Percentiles rank a stretch among this genome's conserved stretches.
These are phyloP conservation scores for Capsicum chinense DNA, from an alignment of 257 asterid genomes.

Conservation along the genomic window DNA sequence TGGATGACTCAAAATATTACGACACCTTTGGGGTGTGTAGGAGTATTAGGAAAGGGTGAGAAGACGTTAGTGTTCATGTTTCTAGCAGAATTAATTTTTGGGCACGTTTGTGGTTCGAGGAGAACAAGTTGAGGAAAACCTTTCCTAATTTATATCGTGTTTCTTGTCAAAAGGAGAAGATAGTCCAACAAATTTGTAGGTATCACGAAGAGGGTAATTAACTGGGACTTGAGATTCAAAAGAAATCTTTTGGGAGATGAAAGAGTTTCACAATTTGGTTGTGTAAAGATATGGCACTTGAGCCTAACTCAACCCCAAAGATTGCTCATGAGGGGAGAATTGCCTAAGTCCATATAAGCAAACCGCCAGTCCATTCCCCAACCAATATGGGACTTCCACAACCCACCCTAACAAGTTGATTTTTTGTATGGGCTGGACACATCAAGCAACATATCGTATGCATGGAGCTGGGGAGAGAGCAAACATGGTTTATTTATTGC, in stretches of 20 bases:
- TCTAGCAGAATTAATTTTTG: not conserved
- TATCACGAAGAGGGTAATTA: not conserved
- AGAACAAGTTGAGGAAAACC: not conserved
- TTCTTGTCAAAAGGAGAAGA: not conserved
- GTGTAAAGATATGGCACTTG: too few species aligned
- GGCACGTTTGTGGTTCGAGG: not conserved
- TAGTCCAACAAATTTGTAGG: not conserved
- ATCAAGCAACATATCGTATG: not conserved
- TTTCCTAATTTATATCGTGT: not conserved
- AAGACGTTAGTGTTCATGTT: not conserved
- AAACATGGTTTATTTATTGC: not conserved
- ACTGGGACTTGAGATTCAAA: not conserved
- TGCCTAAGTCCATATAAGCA: too few species aligned
- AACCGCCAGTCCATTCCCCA: too few species aligned
- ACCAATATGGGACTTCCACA: too few species aligned
- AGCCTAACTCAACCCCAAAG: too few species aligned
- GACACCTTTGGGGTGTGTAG: not conserved
- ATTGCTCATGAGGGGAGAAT: too few species aligned
- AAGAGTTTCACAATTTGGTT: not conserved
- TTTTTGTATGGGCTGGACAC: not conserved
- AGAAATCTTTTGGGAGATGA: not conserved
- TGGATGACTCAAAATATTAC: not conserved
- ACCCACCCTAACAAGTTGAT: too few species aligned
- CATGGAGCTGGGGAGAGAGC: not conserved
- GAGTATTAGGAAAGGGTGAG: not conserved